Evolutionary conservation across 768 basidiomycete species (phyloP), one percentile per base, ranked within the genome.

Genomic region (Phlebiopsis gigantea): DNA sequence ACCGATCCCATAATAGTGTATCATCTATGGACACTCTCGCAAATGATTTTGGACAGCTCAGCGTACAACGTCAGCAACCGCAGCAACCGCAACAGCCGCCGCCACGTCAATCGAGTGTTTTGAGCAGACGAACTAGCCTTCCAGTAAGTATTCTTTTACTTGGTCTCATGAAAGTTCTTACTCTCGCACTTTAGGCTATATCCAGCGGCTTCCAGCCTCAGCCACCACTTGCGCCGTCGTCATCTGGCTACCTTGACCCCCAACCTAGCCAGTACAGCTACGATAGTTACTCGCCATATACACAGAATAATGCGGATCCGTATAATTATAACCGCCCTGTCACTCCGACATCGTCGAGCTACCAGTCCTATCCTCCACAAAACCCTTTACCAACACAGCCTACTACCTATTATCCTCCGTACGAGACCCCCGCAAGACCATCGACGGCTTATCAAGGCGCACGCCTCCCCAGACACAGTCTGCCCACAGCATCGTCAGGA

Each of bases 41-140:
- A 21, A 79, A 78, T 56, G 84, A 87, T 48, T 85, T 91, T 58
- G 78, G 79, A 15, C 87, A 88, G 61, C 74, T 93, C 58, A 78
- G 79, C 8, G 66, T 90, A 19, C 74, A 76, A 48, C 34, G 29
- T 6, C 21, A 58, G 28, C 49, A 41, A 9, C 34, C 34, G 2
- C 34, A 39, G 8, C 34, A 10, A 10, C 34, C 34, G 12, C 34
- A 39, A 17, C 34, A 39, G 8, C 34, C 34, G 34, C 34, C 12
- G 8, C 34, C 12, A n/a, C n/a, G n/a, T 10, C 34, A 39, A 39
- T 10, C 12, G 3, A 39, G 34, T 17, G 8, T 39, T 12, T 44
- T 21, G 1, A 56, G 57, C 24, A 56, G 66, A 41, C 46, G 63
- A 31, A 55, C 55, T 19, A 64, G 65, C 48, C 55, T 66, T 54